phyloP scores from a whole-genome alignment of 495 filamentous ascomycete genomes.

The Diplogelasinospora grovesii region DNA sequence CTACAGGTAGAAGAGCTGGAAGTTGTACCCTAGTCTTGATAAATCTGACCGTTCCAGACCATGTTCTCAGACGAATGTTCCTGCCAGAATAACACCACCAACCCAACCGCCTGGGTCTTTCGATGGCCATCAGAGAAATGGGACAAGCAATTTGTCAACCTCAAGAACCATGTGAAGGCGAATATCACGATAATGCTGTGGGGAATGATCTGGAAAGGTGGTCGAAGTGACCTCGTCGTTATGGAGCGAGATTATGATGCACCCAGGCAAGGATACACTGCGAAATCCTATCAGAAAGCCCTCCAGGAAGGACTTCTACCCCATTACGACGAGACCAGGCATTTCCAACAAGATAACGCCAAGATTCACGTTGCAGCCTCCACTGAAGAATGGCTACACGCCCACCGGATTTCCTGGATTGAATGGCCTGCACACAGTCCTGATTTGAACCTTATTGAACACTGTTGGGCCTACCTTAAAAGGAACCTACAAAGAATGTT shows the following conservation, averaged over 20 bases:
- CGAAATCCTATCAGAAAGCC: slow-evolving; percentile 12
- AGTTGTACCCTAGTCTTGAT: not conserved
- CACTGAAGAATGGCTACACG: not conserved
- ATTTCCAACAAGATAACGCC: slow-evolving; percentile 7
- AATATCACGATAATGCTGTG: slow-evolving; percentile 18
- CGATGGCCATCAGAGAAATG: slow-evolving; percentile 12
- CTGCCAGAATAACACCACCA: slow-evolving; percentile 13
- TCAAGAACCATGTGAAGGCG: slow-evolving; percentile 15
- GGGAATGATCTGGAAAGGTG: slow-evolving; percentile 9
- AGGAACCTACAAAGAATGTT: slow-evolving; percentile 8
- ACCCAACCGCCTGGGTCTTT: slow-evolving; percentile 11
- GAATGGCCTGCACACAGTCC: slow-evolving; percentile 15
- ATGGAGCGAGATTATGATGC: not conserved
- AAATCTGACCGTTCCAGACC: not conserved
- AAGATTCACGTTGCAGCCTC: not conserved
- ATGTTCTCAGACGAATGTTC: slow-evolving; percentile 20
- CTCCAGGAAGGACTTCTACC: slow-evolving; percentile 14
- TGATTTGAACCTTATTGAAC: slow-evolving; percentile 19
- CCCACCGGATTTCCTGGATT: slow-evolving; percentile 6
- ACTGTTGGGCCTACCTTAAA: slow-evolving; percentile 14
- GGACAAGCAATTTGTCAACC: slow-evolving; percentile 9
- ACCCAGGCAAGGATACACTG: slow-evolving; percentile 1
- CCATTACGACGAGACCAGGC: slow-evolving; percentile 1
- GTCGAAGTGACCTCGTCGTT: not conserved
- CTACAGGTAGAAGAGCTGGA: slow-evolving; percentile 4